phyloP scores from a whole-genome alignment of 2,329 filamentous ascomycete species.

The Dactylonectria estremocensis region DNA sequence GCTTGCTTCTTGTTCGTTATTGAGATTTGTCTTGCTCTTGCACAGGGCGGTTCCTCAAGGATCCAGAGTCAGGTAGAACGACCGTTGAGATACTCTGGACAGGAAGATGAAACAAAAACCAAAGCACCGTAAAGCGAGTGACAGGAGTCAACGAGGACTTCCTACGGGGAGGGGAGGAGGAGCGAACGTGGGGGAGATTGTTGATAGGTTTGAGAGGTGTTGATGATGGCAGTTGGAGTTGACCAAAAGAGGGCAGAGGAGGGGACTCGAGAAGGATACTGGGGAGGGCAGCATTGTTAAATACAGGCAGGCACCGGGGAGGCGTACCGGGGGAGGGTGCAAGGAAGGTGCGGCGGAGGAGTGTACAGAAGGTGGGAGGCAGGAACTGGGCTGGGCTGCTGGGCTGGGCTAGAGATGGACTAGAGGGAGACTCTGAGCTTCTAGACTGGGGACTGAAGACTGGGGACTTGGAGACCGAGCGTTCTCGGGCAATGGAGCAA shows the following conservation, averaged over 20 bases:
- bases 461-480: slow-evolving; percentile 14
- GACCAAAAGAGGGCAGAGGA: slow-evolving; percentile 47
- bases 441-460: slow-evolving; percentile 17
- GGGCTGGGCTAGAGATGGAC: slow-evolving; percentile 10
- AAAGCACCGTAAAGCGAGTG: slow-evolving; percentile 77
- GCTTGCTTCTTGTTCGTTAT: slow-evolving; percentile 29
- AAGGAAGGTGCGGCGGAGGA: slow-evolving; percentile 31
- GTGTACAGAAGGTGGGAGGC: slow-evolving; percentile 31
- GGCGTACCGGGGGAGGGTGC: slow-evolving; percentile 33
- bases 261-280: slow-evolving; percentile 45
- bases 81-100: slow-evolving; percentile 43
- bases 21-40: slow-evolving; percentile 32
- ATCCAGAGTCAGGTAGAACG: slow-evolving; percentile 35
- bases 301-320: slow-evolving; percentile 48
- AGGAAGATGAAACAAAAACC: slow-evolving; percentile 60
- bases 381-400: slow-evolving; percentile 21
- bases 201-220: slow-evolving; percentile 46
- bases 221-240: slow-evolving; percentile 47
- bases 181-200: slow-evolving; percentile 63
- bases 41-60: slow-evolving; percentile 39
- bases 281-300: slow-evolving; percentile 50
- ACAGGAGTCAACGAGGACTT: slow-evolving; percentile 83
- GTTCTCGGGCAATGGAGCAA: slow-evolving; percentile 18
- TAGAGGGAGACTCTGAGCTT: background rate
- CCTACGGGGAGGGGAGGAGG: slow-evolving; percentile 64